Conservation (phyloP, 2,329 filamentous ascomycete species). For the Colletotrichum chrysophilum region DNA sequence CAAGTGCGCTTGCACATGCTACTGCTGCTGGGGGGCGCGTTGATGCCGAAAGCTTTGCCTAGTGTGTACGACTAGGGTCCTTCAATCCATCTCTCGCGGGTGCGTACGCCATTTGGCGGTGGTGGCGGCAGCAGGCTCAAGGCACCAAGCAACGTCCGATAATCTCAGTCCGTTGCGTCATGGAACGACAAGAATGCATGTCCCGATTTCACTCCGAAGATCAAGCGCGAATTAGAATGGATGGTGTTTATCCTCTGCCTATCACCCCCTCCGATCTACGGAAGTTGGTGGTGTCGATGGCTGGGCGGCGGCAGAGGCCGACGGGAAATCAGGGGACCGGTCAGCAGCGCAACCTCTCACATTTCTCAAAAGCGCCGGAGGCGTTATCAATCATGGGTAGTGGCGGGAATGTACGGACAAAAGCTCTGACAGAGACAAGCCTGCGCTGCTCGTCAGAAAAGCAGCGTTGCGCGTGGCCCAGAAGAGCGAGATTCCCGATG, state of each 20-base stretch:
- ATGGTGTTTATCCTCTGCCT: not conserved
- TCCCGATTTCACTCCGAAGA: not conserved
- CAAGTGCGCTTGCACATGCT: conserved; percentile 14
- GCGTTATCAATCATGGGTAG: conserved; percentile 5
- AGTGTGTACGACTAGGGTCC: not conserved
- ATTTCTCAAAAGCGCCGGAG: conserved; percentile 18
- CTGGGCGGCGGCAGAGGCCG: conserved; percentile 9
- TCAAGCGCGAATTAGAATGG: not conserved
- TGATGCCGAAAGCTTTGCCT: not conserved
- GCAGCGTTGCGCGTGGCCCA: not conserved
- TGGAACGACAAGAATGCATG: not conserved
- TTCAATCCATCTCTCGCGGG: not conserved
- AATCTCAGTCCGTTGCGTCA: not conserved
- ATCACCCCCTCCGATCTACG: conserved; percentile 13
- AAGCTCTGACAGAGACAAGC: not conserved
- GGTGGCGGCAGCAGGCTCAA: not conserved
- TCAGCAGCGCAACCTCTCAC: not conserved
- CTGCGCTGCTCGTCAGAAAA: not conserved
- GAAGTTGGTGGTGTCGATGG: conserved; percentile 1
- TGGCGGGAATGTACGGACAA: not conserved
- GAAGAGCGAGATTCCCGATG: not conserved
- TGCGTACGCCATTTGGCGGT: not conserved
- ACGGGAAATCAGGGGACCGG: not conserved
- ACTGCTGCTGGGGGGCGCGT: not conserved
- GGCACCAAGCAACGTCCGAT: not conserved